Conservation (phyloP, 106 monocot genomes). For the Dioscorea alata region DNA sequence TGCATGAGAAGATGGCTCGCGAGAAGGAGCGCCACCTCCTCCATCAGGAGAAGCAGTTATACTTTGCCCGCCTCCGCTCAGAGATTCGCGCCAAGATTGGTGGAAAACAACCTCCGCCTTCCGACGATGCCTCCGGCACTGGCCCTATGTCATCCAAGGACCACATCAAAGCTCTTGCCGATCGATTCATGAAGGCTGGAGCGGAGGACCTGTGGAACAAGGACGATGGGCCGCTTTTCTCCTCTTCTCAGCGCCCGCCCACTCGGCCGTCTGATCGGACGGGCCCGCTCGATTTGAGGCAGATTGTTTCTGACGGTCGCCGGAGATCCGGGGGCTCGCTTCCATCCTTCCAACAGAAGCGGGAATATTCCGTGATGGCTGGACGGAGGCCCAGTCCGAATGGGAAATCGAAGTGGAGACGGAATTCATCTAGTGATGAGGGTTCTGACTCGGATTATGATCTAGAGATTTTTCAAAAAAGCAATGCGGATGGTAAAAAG, state of each 20-base stretch:
- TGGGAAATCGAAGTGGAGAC: slow-evolving; percentile 19
- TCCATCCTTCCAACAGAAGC: slow-evolving; percentile 25
- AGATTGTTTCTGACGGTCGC: slow-evolving; percentile 14
- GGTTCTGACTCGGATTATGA: slow-evolving; percentile 24
- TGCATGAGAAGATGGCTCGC: slow-evolving; percentile 95
- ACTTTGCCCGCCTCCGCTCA: slow-evolving; percentile 73
- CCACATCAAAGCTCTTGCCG: slow-evolving; percentile 76
- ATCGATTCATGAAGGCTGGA: slow-evolving; percentile 72
- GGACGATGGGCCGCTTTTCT: slow-evolving; percentile 63
- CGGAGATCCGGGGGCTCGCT: slow-evolving; percentile 10
- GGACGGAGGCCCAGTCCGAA: slow-evolving; percentile 1
- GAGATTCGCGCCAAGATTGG: slow-evolving; percentile 49
- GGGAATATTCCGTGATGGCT: slow-evolving; percentile 25
- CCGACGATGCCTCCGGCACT: background rate
- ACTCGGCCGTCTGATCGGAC: background rate
- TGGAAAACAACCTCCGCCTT: background rate
- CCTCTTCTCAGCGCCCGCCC: background rate
- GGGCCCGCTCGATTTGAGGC: slow-evolving; percentile 34
- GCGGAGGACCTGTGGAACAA: slow-evolving; percentile 98
- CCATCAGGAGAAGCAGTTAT: slow-evolving; percentile 80
- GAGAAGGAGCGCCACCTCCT: slow-evolving; percentile 74
- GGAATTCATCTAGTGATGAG: slow-evolving; percentile 42
- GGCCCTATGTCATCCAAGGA: slow-evolving; percentile 48
- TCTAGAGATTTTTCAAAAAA: slow-evolving; percentile 7
- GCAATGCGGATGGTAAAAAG: background rate